Evolutionary conservation across 768 basidiomycete genomes (phyloP).

Genomic region (Trametes maxima): DNA sequence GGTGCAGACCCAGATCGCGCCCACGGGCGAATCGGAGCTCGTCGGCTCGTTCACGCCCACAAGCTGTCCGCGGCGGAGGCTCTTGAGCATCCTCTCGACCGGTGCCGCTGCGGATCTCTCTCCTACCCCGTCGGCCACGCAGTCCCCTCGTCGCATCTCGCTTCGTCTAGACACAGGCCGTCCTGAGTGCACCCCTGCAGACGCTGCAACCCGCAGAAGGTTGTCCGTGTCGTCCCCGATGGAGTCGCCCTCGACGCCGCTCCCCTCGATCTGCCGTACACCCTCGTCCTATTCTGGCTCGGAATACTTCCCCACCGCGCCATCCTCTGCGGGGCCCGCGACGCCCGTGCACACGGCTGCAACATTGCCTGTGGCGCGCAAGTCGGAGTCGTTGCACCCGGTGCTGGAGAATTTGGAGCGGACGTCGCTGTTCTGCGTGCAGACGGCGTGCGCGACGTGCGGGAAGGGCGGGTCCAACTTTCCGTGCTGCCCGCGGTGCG

Average conservation of each 20-base stretch:
- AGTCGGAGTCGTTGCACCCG: constrained; percentile 22
- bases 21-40: constrained; percentile 20
- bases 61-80: constrained; percentile 25
- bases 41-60: constrained; percentile 33
- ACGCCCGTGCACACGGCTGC: constrained; percentile 26
- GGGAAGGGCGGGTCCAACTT: constrained; percentile 34
- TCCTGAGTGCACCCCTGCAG: neutral
- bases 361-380: constrained; percentile 16
- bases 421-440: constrained; percentile 30
- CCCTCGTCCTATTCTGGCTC: constrained; percentile 32
- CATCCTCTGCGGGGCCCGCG: constrained; percentile 32
- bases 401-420: constrained; percentile 34
- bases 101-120: neutral
- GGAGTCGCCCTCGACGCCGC: constrained; percentile 20
- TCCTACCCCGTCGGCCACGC: neutral
- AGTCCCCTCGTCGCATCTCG: constrained; percentile 1
- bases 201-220: neutral
- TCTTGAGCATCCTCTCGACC: constrained; percentile 23
- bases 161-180: constrained; percentile 2
- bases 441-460: constrained; percentile 34
- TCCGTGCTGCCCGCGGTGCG: constrained; percentile 36
- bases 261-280: constrained; percentile 35
- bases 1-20: constrained; percentile 19
- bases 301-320: constrained; percentile 33
- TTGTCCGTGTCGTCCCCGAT: constrained; percentile 3